Evolutionary conservation across 2,329 filamentous ascomycete species (phyloP).

Genomic region (Trichophyton verrucosum): DNA sequence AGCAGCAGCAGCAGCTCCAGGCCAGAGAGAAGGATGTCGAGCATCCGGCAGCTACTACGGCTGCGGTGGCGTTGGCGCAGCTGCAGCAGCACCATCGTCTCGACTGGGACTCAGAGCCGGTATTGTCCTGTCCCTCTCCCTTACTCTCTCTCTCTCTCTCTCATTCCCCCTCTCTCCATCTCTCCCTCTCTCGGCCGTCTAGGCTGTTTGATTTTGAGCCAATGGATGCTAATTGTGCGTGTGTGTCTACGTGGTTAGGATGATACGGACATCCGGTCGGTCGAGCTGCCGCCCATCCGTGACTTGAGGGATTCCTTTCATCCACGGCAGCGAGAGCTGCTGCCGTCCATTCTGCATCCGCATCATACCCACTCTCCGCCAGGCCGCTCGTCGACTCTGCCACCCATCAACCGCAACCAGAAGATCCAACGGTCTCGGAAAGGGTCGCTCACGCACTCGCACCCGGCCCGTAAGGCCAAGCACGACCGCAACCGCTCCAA

Average conservation of each 20-base stretch:
- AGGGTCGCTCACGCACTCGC: conserved; percentile 52
- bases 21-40: conserved; percentile 40
- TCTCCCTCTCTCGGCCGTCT: background rate
- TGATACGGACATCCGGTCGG: conserved; percentile 55
- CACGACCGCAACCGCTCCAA: conserved; percentile 73
- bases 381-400: conserved; percentile 75
- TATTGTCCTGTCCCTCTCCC: conserved; percentile 35
- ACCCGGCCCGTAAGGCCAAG: conserved; percentile 60
- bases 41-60: conserved; percentile 57
- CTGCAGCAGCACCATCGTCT: conserved; percentile 59
- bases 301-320: conserved; percentile 52
- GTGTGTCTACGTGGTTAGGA: conserved; percentile 37
- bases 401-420: conserved; percentile 63
- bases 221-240: conserved; percentile 8
- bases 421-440: conserved; percentile 66
- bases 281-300: conserved; percentile 62
- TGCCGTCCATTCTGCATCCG: conserved; percentile 59
- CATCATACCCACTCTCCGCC: conserved; percentile 55
- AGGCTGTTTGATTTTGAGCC: too few species aligned
- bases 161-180: too few species aligned
- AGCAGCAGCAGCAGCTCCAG: background rate
- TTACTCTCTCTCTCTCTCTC: background rate
- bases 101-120: conserved; percentile 67
- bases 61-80: conserved; percentile 76
- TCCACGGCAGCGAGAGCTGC: conserved; percentile 55